Evolutionary conservation across 2,329 filamentous ascomycete species (phyloP).

Genomic region (Stagonosporopsis chrysanthemi): DNA sequence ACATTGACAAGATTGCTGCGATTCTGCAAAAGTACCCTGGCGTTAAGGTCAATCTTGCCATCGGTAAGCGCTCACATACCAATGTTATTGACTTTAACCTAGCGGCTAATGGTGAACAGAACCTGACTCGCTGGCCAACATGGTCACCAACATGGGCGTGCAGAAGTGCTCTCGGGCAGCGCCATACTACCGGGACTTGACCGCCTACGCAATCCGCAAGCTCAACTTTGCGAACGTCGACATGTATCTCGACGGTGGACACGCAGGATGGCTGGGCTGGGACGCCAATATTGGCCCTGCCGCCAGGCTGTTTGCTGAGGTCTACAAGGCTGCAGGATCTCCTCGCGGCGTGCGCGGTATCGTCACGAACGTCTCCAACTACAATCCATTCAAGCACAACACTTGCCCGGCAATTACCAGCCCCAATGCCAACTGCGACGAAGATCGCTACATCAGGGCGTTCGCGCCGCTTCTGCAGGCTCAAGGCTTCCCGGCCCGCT

Average conservation of each 20-base stretch:
- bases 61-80: constrained; percentile 45
- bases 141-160: constrained; percentile 67
- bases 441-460: constrained; percentile 61
- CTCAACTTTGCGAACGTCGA: constrained; percentile 68
- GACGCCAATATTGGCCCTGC: constrained; percentile 63
- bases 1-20: constrained; percentile 63
- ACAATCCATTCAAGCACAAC: constrained; percentile 61
- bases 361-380: constrained; percentile 66
- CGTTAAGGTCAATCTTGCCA: constrained; percentile 58
- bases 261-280: constrained; percentile 72
- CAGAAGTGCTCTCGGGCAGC: constrained; percentile 63
- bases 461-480: constrained; percentile 58
- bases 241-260: constrained; percentile 70
- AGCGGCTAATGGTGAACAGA: constrained; percentile 44
- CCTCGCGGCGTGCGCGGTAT: constrained; percentile 61
- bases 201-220: constrained; percentile 63
- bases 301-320: constrained; percentile 56
- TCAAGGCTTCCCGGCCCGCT: constrained; percentile 61
- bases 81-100: not conserved
- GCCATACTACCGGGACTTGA: constrained; percentile 62
- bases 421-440: constrained; percentile 60
- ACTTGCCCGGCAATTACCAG: constrained; percentile 56
- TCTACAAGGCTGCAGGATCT: constrained; percentile 58
- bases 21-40: constrained; percentile 63
- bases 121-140: constrained; percentile 67